Evolutionary conservation across 805 yeast genomes (phyloP).

Genomic region (Maudiozyma bulderi): DNA sequence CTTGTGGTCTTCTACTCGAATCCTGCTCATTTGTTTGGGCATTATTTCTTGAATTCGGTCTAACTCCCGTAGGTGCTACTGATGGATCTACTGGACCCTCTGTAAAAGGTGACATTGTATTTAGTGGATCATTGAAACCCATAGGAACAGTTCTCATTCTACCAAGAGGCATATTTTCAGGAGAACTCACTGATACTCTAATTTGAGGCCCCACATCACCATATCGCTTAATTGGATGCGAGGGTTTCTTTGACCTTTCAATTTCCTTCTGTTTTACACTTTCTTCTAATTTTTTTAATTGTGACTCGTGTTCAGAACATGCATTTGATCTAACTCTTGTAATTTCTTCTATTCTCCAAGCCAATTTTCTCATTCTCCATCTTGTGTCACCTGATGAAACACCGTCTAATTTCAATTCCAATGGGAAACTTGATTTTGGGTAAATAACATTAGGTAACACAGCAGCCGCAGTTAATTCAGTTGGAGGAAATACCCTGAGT

Average conservation of each 20-base stretch:
- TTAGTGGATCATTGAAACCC: background rate
- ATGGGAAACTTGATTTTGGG: slow-evolving; percentile 77
- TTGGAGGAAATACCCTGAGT: slow-evolving; percentile 89
- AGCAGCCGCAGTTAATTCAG: slow-evolving; percentile 79
- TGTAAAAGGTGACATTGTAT: slow-evolving; percentile 1
- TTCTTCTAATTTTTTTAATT: slow-evolving; percentile 31
- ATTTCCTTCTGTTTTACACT: slow-evolving; percentile 28
- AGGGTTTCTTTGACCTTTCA: slow-evolving; percentile 29
- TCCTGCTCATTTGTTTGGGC: background rate
- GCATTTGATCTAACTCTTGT: slow-evolving; percentile 50
- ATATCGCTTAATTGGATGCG: slow-evolving; percentile 27
- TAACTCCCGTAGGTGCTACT: slow-evolving; percentile 1
- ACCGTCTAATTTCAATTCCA: slow-evolving; percentile 75
- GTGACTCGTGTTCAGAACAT: slow-evolving; percentile 48
- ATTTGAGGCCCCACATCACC: slow-evolving; percentile 33
- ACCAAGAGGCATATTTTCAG: slow-evolving; percentile 22
- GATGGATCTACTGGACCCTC: slow-evolving; percentile 3
- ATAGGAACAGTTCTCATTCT: slow-evolving; percentile 1
- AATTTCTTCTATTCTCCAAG: slow-evolving; percentile 83
- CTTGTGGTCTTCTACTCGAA: too few relatives aligned
- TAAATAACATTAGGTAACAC: slow-evolving; percentile 80
- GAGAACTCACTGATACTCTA: slow-evolving; percentile 28
- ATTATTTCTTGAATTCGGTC: background rate
- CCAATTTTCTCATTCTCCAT: slow-evolving; percentile 87
- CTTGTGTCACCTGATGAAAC: slow-evolving; percentile 48